Evolutionary conservation across 192 early-diverging fungal species (phyloP).

Genomic region (Phycomyces blakesleeanus): DNA sequence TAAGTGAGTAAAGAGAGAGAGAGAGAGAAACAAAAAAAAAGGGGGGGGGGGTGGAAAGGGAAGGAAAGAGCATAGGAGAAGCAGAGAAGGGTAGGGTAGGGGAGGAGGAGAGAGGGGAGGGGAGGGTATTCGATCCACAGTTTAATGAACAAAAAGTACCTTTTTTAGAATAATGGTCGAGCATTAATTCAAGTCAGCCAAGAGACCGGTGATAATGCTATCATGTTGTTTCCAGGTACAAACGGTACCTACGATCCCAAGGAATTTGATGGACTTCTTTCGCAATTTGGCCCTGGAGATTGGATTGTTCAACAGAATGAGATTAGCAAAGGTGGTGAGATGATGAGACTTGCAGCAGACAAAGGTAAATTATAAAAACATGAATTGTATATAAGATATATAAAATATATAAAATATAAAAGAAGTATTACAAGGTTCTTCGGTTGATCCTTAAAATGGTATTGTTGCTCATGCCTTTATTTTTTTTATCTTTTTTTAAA

Average conservation of each 20-base stretch:
- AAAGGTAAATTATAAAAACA: constrained; percentile 35
- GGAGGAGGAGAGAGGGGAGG: no score
- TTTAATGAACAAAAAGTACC: no score
- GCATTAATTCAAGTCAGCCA: constrained; percentile 82
- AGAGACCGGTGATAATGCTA: constrained; percentile 76
- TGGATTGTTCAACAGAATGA: constrained; percentile 91
- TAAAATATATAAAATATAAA: no score
- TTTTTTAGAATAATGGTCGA: constrained; percentile 63
- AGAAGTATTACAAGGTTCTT: not conserved
- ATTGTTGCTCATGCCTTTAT: not conserved
- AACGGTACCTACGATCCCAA: constrained; percentile 57
- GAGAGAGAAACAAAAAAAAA: constrained; percentile 15
- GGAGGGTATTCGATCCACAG: no score
- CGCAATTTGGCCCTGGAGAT: constrained; percentile 54
- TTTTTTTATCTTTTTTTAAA: no score
- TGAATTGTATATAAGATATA: no score
- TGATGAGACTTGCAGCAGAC: constrained; percentile 51
- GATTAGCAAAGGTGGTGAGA: constrained; percentile 63
- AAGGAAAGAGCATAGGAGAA: not conserved
- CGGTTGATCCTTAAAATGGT: not conserved
- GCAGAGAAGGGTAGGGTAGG: no score
- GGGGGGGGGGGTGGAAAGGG: not conserved
- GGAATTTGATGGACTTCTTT: constrained; percentile 49
- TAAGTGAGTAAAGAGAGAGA: not conserved
- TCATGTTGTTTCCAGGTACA: constrained; percentile 79